Evolutionary conservation across 192 early-diverging fungal genomes (phyloP).

Genomic region (Diversispora epigaea): DNA sequence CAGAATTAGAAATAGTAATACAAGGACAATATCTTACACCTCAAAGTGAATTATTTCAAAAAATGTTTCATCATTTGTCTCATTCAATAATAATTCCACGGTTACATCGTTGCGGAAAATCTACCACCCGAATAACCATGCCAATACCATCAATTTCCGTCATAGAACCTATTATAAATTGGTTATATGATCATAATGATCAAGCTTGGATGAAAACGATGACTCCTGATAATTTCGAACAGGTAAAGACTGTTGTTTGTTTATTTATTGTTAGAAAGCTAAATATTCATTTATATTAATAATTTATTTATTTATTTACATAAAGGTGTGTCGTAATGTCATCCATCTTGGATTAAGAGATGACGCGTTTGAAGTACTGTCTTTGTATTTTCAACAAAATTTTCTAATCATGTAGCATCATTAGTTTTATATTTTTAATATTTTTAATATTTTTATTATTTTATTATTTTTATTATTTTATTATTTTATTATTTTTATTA

Average conservation of each 20-base stretch:
- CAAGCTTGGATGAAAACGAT: background rate
- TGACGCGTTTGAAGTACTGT: background rate
- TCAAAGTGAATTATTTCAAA: slow-evolving; percentile 19
- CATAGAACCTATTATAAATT: slow-evolving; percentile 23
- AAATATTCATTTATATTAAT: background rate
- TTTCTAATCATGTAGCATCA: background rate
- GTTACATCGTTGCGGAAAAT: background rate
- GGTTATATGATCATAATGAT: slow-evolving; percentile 23
- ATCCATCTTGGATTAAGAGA: slow-evolving; percentile 5
- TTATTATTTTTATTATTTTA: too few species aligned
- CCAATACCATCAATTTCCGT: slow-evolving; percentile 11
- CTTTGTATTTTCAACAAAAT: background rate
- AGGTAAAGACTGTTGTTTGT: background rate
- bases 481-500: too few species aligned
- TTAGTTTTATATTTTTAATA: too few species aligned
- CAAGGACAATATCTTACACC: slow-evolving; percentile 5
- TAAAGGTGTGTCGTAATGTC: slow-evolving; percentile 7
- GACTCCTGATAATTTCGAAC: background rate
- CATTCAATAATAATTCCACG: background rate
- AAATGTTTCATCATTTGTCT: slow-evolving; percentile 13
- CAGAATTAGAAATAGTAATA: background rate
- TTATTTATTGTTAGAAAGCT: background rate
- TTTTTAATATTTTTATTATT: too few species aligned
- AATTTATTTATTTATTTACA: background rate
- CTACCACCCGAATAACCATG: background rate